These are phyloP conservation scores for Tritrichomonas foetus DNA, from an alignment of 208 protist genomes.

Conservation along the genomic window DNA sequence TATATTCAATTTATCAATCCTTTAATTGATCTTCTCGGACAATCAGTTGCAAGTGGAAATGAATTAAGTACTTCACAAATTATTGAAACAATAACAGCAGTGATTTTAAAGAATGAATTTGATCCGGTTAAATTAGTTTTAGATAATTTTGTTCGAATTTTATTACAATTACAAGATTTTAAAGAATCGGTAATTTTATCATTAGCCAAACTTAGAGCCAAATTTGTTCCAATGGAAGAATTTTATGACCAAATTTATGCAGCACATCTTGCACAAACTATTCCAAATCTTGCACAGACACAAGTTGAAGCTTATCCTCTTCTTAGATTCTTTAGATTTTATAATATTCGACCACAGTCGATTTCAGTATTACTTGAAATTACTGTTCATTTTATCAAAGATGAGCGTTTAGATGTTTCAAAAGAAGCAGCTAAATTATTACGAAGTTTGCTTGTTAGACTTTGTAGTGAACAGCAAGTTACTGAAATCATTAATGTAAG, in stretches of 20 bases:
- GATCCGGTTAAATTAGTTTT: not conserved
- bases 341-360: not conserved
- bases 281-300: not conserved
- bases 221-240: not conserved
- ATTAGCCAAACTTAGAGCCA: not conserved
- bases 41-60: not conserved
- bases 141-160: not conserved
- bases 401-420: not conserved
- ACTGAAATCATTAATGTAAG: not conserved
- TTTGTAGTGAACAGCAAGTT: not conserved
- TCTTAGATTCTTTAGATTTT: not conserved
- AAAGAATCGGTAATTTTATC: not conserved
- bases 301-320: not conserved
- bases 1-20: not conserved
- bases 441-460: not conserved
- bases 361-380: not conserved
- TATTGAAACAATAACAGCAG: not conserved
- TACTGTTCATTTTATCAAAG: not conserved
- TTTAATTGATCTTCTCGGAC: not conserved
- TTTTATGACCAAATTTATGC: not conserved
- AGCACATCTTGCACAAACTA: not conserved
- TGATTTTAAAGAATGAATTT: not conserved
- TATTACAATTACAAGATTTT: not conserved
- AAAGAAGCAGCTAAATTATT: not conserved
- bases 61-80: not conserved